Evolutionary conservation across 225 moss, liverwort and hornwort species (phyloP).

Genomic region (Bryum argenteum): DNA sequence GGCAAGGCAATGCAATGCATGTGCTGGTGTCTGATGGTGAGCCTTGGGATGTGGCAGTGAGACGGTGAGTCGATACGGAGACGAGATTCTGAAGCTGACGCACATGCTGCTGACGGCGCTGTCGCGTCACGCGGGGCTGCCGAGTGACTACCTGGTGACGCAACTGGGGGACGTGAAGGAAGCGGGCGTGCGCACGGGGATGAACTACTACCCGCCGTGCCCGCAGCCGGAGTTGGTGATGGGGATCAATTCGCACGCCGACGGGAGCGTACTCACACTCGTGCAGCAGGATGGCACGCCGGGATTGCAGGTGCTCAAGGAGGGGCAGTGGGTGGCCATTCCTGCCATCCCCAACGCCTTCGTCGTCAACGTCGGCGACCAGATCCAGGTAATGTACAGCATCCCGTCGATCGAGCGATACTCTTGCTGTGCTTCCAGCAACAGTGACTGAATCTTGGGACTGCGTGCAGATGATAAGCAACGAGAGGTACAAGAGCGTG

Average conservation of each 20-base stretch:
- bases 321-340: conserved; percentile 41
- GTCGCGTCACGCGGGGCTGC: conserved; percentile 32
- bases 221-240: conserved; percentile 49
- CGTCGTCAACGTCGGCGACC: conserved; percentile 48
- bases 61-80: conserved; percentile 32
- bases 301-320: conserved; percentile 43
- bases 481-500: conserved; percentile 47
- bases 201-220: conserved; percentile 50
- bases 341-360: conserved; percentile 34
- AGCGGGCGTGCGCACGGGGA: conserved; percentile 40
- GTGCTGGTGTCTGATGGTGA: not conserved
- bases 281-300: conserved; percentile 37
- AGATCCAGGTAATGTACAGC: conserved; percentile 43
- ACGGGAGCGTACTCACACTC: conserved; percentile 40
- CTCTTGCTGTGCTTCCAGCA: not conserved
- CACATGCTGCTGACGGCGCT: conserved; percentile 34
- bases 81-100: conserved; percentile 39
- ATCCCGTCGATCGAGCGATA: no score
- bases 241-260: conserved; percentile 48
- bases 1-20: no score
- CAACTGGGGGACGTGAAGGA: conserved; percentile 23
- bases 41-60: conserved; percentile 15
- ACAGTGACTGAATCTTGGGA: not conserved
- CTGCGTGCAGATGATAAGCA: conserved; percentile 45
- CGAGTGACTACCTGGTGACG: conserved; percentile 29